Conservation (phyloP, 108 stramenopile species). For the Chaetoceros muelleri region DNA sequence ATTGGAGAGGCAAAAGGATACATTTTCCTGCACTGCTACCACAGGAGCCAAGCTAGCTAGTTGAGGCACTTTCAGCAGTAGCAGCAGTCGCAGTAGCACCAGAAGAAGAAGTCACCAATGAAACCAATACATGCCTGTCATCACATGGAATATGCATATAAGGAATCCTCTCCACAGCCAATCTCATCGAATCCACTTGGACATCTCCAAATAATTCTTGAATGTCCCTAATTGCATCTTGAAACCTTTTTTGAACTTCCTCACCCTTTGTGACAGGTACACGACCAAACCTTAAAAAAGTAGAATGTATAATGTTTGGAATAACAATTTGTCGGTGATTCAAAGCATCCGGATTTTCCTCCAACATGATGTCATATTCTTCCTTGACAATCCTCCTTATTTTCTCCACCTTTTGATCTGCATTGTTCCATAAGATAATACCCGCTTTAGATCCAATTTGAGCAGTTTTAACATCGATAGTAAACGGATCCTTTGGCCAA, state of each 20-base stretch:
- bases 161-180: constrained; percentile 29
- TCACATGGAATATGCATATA: constrained; percentile 42
- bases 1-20: too few species aligned
- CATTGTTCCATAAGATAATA: constrained; percentile 38
- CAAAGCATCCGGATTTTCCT: background rate
- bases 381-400: constrained; percentile 20
- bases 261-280: constrained; percentile 16
- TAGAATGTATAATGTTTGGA: constrained; percentile 36
- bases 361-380: background rate
- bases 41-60: too few species aligned
- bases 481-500: constrained; percentile 29
- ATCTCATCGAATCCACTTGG: constrained; percentile 1
- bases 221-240: constrained; percentile 10
- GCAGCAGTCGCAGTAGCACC: too few species aligned
- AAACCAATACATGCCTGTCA: constrained; percentile 20
- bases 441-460: constrained; percentile 38
- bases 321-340: constrained; percentile 10
- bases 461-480: constrained; percentile 17
- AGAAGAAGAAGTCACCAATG: background rate
- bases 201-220: constrained; percentile 9
- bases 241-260: constrained; percentile 21
- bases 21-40: too few species aligned
- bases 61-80: too few species aligned
- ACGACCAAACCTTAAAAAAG: constrained; percentile 28
- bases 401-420: constrained; percentile 19